Evolutionary conservation across 768 basidiomycete genomes (phyloP).

Genomic region (Amyloporia xantha): DNA sequence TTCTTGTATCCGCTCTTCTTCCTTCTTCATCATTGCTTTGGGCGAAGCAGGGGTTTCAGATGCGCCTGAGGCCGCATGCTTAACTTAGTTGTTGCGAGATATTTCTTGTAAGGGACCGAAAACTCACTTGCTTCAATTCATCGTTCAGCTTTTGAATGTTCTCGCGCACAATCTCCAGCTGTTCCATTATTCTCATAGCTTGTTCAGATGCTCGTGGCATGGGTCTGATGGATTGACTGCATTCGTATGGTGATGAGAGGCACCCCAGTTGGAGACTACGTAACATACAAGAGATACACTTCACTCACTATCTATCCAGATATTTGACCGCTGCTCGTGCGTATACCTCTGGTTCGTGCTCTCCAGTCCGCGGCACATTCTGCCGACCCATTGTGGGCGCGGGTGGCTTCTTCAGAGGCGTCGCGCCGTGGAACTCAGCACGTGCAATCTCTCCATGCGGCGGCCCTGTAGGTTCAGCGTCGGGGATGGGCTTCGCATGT

Average conservation of each 20-base stretch:
- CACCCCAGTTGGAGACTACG: too few relatives aligned
- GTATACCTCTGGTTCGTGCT: slow-evolving; percentile 69
- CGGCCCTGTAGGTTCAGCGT: slow-evolving; percentile 26
- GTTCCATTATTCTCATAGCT: slow-evolving; percentile 31
- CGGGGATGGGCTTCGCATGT: slow-evolving; percentile 19
- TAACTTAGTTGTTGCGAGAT: slow-evolving; percentile 14
- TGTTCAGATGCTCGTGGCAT: slow-evolving; percentile 46
- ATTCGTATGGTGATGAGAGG: slow-evolving; percentile 1
- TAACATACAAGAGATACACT: too few relatives aligned
- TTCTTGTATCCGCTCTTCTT: slow-evolving; percentile 37
- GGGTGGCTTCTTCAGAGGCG: slow-evolving; percentile 51
- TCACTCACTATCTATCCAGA: slow-evolving; percentile 67
- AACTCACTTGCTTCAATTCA: slow-evolving; percentile 34
- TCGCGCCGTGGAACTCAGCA: slow-evolving; percentile 61
- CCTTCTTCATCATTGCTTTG: slow-evolving; percentile 27
- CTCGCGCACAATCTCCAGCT: slow-evolving; percentile 30
- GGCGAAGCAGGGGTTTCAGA: slow-evolving; percentile 21
- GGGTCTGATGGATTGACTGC: slow-evolving; percentile 38
- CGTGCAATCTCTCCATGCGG: slow-evolving; percentile 45
- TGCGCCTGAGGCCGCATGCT: slow-evolving; percentile 19
- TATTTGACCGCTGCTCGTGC: slow-evolving; percentile 71
- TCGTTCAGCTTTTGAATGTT: slow-evolving; percentile 31
- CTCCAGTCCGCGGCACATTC: slow-evolving; percentile 29
- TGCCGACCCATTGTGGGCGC: slow-evolving; percentile 31
- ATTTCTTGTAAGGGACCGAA: neutral